phyloP scores from a whole-genome alignment of 2,329 filamentous ascomycete species.

The Gaeumannomyces tritici region DNA sequence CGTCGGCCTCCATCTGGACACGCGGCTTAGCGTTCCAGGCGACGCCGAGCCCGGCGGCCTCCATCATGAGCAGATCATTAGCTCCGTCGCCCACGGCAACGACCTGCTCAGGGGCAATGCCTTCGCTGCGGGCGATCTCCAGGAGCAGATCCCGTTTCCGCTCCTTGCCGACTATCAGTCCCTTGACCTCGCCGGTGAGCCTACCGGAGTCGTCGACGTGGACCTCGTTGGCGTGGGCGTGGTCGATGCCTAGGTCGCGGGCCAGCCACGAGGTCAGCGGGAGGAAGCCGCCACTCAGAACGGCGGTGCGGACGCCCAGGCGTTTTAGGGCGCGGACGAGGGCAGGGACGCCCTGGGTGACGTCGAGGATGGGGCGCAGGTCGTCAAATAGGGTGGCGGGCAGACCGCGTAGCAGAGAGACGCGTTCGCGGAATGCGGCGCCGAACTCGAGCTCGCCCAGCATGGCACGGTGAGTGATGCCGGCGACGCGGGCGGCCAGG shows the following conservation, averaged over 20 bases:
- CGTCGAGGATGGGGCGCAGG: slow-evolving; percentile 63
- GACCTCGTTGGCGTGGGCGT: slow-evolving; percentile 82
- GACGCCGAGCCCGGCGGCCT: slow-evolving; percentile 63
- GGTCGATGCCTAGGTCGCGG: slow-evolving; percentile 70
- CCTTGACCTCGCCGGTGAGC: slow-evolving; percentile 64
- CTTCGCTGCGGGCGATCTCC: slow-evolving; percentile 60
- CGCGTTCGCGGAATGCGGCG: slow-evolving; percentile 69
- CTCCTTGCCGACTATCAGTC: slow-evolving; percentile 66
- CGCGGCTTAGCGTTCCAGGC: slow-evolving; percentile 79
- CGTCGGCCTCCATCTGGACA: slow-evolving; percentile 69
- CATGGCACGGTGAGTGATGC: slow-evolving; percentile 92
- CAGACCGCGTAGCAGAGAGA: slow-evolving; percentile 72
- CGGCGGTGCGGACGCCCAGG: slow-evolving; percentile 78
- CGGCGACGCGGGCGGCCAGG: slow-evolving; percentile 71
- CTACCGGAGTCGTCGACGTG: slow-evolving; percentile 43
- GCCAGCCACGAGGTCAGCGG: slow-evolving; percentile 85
- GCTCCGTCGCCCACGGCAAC: slow-evolving; percentile 74
- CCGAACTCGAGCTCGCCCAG: slow-evolving; percentile 91
- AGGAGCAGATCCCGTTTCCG: slow-evolving; percentile 63
- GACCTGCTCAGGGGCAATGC: slow-evolving; percentile 54
- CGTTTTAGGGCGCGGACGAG: slow-evolving; percentile 66
- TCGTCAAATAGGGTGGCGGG: slow-evolving; percentile 69
- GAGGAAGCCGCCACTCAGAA: slow-evolving; percentile 86
- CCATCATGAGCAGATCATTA: slow-evolving; percentile 76
- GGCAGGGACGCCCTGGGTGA: slow-evolving; percentile 71